These are phyloP conservation scores for Trichoderma sp. DNA, from an alignment of 2,329 filamentous ascomycete species.

Conservation along the genomic window DNA sequence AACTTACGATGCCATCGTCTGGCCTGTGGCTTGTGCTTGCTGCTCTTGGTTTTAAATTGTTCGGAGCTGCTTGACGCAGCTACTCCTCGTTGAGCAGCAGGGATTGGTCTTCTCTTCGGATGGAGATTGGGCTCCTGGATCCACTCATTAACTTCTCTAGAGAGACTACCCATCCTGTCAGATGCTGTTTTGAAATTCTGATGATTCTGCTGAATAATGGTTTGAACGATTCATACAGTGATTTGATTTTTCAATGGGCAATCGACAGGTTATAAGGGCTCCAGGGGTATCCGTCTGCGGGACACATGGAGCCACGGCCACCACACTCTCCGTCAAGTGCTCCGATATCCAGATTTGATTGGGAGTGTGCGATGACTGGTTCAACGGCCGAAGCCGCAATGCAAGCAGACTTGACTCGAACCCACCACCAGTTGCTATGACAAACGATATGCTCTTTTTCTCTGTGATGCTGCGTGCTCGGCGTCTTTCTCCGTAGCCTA, in stretches of 20 bases:
- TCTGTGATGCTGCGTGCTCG: neutral
- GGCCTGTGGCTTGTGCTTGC: constrained; percentile 3
- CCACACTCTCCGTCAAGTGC: neutral
- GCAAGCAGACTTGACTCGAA: neutral
- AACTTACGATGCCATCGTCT: constrained; percentile 12
- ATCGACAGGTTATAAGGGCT: neutral
- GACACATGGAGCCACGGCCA: neutral
- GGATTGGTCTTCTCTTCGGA: constrained; percentile 1
- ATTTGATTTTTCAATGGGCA: neutral
- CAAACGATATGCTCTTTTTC: neutral
- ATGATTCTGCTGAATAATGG: neutral
- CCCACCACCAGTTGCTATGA: neutral
- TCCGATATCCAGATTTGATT: neutral
- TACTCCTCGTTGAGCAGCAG: constrained; percentile 1
- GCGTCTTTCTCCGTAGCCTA: neutral
- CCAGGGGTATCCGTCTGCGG: neutral
- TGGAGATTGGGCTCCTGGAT: neutral
- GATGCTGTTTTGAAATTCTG: neutral
- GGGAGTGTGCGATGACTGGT: neutral
- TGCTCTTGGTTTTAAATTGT: constrained; percentile 9
- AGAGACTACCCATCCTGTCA: constrained; percentile 1
- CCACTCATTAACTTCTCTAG: neutral
- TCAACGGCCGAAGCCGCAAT: neutral
- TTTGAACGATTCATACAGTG: neutral
- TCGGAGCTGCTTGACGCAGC: neutral